These are phyloP conservation scores for Serendipita sp. DNA, from an alignment of 768 basidiomycete species.

Conservation along the genomic window DNA sequence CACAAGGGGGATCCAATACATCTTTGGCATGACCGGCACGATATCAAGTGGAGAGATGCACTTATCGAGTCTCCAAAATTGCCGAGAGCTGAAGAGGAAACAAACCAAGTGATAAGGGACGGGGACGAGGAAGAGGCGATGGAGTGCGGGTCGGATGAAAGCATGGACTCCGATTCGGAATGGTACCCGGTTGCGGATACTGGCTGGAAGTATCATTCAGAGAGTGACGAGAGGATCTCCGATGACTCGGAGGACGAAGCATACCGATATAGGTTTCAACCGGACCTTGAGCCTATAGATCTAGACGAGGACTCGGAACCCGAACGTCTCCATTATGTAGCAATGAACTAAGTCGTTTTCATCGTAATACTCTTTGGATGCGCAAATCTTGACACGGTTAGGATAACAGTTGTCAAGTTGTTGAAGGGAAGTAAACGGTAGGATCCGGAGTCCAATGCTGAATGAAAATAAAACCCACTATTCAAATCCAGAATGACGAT, in stretches of 20 bases:
- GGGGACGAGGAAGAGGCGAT: neutral
- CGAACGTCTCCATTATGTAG: neutral
- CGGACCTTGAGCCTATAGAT: neutral
- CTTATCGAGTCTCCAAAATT: too few relatives aligned
- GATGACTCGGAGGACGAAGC: neutral
- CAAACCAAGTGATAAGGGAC: neutral
- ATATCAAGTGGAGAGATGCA: neutral
- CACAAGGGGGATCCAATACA: neutral
- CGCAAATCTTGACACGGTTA: too few relatives aligned
- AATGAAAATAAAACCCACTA: too few relatives aligned
- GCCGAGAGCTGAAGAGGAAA: neutral
- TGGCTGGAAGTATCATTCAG: neutral
- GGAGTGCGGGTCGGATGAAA: neutral
- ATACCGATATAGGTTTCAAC: neutral
- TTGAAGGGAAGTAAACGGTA: too few relatives aligned
- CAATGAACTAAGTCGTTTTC: too few relatives aligned
- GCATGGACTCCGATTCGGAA: neutral
- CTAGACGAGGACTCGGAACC: neutral
- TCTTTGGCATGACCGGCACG: neutral
- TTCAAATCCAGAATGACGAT: too few relatives aligned
- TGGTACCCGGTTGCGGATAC: neutral
- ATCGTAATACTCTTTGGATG: too few relatives aligned
- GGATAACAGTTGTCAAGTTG: too few relatives aligned
- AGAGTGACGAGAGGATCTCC: neutral
- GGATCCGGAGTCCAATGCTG: too few relatives aligned